Evolutionary conservation across 106 monocot genomes (phyloP).

Genomic region (Dendrobium officinale): DNA sequence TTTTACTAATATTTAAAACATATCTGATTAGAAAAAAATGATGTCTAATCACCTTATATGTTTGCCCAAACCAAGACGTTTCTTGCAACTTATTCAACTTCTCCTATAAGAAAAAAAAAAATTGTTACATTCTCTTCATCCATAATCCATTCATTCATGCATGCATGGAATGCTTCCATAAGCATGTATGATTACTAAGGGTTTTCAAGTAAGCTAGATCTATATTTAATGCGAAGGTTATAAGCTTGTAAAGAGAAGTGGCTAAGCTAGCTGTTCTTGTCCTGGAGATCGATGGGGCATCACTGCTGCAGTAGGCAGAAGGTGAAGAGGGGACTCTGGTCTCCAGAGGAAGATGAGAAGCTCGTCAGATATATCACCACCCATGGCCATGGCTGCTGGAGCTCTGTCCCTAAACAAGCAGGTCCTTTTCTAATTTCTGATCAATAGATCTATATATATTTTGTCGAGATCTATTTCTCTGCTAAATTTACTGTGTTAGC

Average conservation of each 20-base stretch:
- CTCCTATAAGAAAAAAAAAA: background rate
- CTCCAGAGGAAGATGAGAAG: slow-evolving; percentile 25
- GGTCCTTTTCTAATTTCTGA: slow-evolving; percentile 15
- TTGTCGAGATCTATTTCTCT: slow-evolving; percentile 1
- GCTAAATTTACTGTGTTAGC: background rate
- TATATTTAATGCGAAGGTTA: too few relatives aligned
- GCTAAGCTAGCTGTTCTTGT: background rate
- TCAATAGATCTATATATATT: background rate
- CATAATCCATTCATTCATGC: background rate
- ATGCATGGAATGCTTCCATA: background rate
- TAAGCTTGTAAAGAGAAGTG: too few relatives aligned
- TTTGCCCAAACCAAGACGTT: background rate
- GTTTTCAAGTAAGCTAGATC: too few relatives aligned
- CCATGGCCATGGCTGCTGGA: slow-evolving; percentile 77
- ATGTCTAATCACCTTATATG: background rate
- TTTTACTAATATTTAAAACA: too few relatives aligned
- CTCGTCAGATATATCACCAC: slow-evolving; percentile 47
- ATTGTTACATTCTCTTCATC: background rate
- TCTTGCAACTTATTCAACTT: background rate
- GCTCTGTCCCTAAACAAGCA: slow-evolving; percentile 63
- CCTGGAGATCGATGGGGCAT: slow-evolving; percentile 44
- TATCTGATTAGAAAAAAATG: background rate
- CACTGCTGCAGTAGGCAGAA: slow-evolving; percentile 85
- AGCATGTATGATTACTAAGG: too few relatives aligned
- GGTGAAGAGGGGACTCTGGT: slow-evolving; percentile 72